A percentile compares a stretch with the other conserved stretches of the same genome.
phyloP scores from a whole-genome alignment of 2,329 filamentous ascomycete species.

The Calonectria naviculata region DNA sequence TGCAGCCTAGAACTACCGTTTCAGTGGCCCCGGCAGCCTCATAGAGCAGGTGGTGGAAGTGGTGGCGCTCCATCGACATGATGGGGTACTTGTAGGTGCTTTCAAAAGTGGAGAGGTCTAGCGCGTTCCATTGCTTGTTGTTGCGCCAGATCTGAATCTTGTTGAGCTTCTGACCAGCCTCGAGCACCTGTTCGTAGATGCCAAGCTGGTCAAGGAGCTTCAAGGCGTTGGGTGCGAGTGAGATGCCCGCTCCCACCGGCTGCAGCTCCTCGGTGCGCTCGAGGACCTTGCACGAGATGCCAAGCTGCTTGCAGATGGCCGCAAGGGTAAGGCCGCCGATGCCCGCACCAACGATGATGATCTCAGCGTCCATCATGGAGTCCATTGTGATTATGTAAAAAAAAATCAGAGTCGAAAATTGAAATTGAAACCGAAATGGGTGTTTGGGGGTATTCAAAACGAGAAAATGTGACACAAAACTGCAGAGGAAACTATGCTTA shows the following conservation, averaged over 20 bases:
- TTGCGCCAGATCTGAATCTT: conserved; percentile 23
- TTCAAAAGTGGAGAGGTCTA: conserved; percentile 15
- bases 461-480: background rate
- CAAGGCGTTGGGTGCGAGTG: conserved; percentile 19
- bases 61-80: conserved; percentile 17
- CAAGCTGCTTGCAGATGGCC: conserved; percentile 16
- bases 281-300: conserved; percentile 21
- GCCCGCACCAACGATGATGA: conserved; percentile 21
- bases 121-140: conserved; percentile 20
- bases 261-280: conserved; percentile 10
- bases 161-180: conserved; percentile 17
- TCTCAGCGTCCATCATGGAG: conserved; percentile 12
- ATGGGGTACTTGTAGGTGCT: conserved; percentile 18
- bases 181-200: conserved; percentile 16
- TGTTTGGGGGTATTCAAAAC: background rate
- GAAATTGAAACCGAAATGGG: background rate
- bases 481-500: background rate
- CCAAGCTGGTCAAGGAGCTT: conserved; percentile 20
- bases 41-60: conserved; percentile 18
- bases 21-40: conserved; percentile 14
- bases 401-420: background rate
- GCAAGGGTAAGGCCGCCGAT: conserved; percentile 22
- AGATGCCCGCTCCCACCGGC: conserved; percentile 21
- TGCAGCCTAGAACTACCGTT: conserved; percentile 13
- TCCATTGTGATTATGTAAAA: conserved; percentile 4